These are phyloP conservation scores for Aureobasidium pullulans DNA, from an alignment of 2,329 filamentous ascomycete genomes.

Conservation along the genomic window DNA sequence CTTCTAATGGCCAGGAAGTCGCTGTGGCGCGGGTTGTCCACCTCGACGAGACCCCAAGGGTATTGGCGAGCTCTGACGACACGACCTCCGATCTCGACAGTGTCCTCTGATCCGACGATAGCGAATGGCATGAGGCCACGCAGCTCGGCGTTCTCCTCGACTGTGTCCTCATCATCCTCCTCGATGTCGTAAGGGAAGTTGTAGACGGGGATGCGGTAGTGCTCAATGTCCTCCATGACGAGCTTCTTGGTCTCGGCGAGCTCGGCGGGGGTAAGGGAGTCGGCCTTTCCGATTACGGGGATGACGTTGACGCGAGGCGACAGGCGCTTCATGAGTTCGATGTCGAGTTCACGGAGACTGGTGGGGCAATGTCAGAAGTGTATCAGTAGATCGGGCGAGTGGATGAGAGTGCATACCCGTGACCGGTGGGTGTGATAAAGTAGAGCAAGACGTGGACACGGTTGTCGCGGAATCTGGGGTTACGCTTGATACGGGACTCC, in stretches of 20 bases:
- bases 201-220: conserved; percentile 98
- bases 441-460: conserved; percentile 96
- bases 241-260: conserved; percentile 99
- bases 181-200: conserved; percentile 99
- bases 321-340: conserved; percentile 98
- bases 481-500: conserved; percentile 99
- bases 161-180: conserved; percentile 98
- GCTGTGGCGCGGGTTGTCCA: conserved; percentile 97
- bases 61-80: conserved; percentile 93
- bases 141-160: conserved; percentile 97
- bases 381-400: neutral
- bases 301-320: conserved; percentile 98
- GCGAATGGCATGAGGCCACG: conserved; percentile 97
- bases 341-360: conserved; percentile 95
- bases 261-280: conserved; percentile 92
- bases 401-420: conserved; percentile 44
- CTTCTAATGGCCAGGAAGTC: conserved; percentile 97
- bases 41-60: conserved; percentile 97
- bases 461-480: conserved; percentile 98
- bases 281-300: conserved; percentile 95
- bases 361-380: conserved; percentile 12
- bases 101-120: conserved; percentile 94
- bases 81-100: conserved; percentile 87
- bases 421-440: conserved; percentile 97
- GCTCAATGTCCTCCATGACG: conserved; percentile 99